Conservation (phyloP, 2,329 filamentous ascomycete species). For the Penicillium expansum region DNA sequence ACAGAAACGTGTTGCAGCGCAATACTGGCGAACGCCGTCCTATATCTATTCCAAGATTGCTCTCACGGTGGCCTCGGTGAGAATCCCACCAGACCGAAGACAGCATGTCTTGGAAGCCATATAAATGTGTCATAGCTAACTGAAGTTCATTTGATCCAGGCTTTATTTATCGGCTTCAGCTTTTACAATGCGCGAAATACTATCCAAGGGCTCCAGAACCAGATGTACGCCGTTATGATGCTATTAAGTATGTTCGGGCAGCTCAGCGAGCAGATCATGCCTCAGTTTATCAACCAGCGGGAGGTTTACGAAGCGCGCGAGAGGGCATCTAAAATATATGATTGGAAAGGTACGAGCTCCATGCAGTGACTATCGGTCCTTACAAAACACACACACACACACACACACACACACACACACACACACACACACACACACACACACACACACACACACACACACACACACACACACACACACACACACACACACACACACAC, state of each 20-base stretch:
- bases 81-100: background rate
- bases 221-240: constrained; percentile 85
- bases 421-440: too few relatives aligned
- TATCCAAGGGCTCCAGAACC: constrained; percentile 79
- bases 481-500: too few relatives aligned
- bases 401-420: too few relatives aligned
- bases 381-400: background rate
- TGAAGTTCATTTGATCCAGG: constrained; percentile 22
- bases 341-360: constrained; percentile 52
- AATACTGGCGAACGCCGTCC: constrained; percentile 82
- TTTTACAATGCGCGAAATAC: constrained; percentile 71
- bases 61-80: background rate
- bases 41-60: constrained; percentile 80
- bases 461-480: too few relatives aligned
- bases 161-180: constrained; percentile 77
- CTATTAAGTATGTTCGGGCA: constrained; percentile 70
- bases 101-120: background rate
- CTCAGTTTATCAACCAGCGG: constrained; percentile 55
- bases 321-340: constrained; percentile 65
- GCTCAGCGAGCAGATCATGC: constrained; percentile 52
- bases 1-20: constrained; percentile 71
- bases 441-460: too few relatives aligned
- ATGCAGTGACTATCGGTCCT: background rate
- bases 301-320: constrained; percentile 58
- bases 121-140: constrained; percentile 23